Percentiles rank a stretch among this genome's conserved stretches.
Conservation (phyloP, 2,329 filamentous ascomycete species). For the Tolypocladium sp. region DNA sequence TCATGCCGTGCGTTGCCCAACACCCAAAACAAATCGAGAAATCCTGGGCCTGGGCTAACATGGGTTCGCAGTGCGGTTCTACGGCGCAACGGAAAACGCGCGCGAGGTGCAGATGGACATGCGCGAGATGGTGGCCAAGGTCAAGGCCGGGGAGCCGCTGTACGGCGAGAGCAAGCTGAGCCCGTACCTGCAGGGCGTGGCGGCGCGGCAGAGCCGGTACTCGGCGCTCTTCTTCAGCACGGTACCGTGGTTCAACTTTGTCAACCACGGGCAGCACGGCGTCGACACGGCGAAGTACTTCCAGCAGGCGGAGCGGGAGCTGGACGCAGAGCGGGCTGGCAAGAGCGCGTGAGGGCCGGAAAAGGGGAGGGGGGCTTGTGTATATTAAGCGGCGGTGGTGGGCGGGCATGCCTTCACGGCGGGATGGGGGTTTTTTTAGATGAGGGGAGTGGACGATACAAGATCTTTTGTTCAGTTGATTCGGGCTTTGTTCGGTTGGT, state of each 20-base stretch:
- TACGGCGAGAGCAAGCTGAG: constrained; percentile 75
- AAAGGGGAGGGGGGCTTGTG: constrained; percentile 6
- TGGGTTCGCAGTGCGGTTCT: constrained; percentile 68
- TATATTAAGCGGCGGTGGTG: constrained; percentile 13
- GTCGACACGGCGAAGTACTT: constrained; percentile 99
- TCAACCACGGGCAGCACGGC: constrained; percentile 92
- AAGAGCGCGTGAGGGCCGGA: constrained; percentile 1
- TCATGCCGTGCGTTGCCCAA: constrained; percentile 60
- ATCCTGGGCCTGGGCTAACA: not conserved
- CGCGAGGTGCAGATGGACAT: constrained; percentile 94
- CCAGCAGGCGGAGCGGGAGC: constrained; percentile 83
- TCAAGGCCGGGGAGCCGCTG: constrained; percentile 82
- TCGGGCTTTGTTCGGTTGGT: not conserved
- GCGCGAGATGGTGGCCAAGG: constrained; percentile 94
- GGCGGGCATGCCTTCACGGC: constrained; percentile 11
- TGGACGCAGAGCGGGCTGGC: constrained; percentile 60
- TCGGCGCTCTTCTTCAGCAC: constrained; percentile 74
- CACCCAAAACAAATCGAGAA: not conserved
- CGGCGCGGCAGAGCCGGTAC: constrained; percentile 87
- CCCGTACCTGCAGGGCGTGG: constrained; percentile 89
- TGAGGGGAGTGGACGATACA: not conserved
- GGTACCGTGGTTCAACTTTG: constrained; percentile 96
- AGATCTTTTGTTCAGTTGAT: not conserved
- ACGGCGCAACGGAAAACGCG: constrained; percentile 86
- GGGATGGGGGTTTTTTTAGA: not conserved